Evolutionary conservation across 306 rosid genomes (phyloP).

Genomic region (Lathyrus tuberosus): DNA sequence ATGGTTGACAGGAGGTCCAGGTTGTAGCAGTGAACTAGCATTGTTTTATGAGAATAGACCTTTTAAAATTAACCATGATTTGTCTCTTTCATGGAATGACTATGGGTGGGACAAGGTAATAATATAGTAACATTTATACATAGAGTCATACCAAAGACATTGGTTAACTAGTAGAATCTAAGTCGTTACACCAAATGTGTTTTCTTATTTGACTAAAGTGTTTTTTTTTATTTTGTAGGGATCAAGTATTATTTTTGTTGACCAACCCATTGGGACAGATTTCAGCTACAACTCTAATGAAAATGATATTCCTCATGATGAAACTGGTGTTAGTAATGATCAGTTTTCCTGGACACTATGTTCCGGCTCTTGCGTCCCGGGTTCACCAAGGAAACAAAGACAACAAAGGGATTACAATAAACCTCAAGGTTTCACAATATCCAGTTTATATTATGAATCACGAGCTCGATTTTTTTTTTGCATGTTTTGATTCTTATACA

Average conservation of each 20-base stretch:
- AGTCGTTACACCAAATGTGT: no score
- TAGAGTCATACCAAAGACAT: background rate
- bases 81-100: slow-evolving; percentile 84
- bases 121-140: background rate
- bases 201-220: no score
- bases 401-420: slow-evolving; percentile 63
- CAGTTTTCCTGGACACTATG: slow-evolving; percentile 81
- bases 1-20: slow-evolving; percentile 98
- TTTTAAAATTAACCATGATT: slow-evolving; percentile 60
- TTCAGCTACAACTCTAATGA: slow-evolving; percentile 69
- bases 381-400: slow-evolving; percentile 73
- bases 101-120: slow-evolving; percentile 90
- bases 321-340: slow-evolving; percentile 79
- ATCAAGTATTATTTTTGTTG: slow-evolving; percentile 80
- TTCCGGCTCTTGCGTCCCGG: slow-evolving; percentile 84
- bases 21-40: slow-evolving; percentile 84
- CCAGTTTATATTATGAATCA: background rate
- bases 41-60: slow-evolving; percentile 94
- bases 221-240: slow-evolving; percentile 57
- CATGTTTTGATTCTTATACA: no score
- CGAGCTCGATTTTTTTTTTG: no score
- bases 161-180: no score
- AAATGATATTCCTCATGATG: slow-evolving; percentile 63
- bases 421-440: slow-evolving; percentile 58
- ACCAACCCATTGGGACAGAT: slow-evolving; percentile 94